Evolutionary conservation across 805 yeast genomes (phyloP).

Genomic region (Kazachstania kunashirensis): DNA sequence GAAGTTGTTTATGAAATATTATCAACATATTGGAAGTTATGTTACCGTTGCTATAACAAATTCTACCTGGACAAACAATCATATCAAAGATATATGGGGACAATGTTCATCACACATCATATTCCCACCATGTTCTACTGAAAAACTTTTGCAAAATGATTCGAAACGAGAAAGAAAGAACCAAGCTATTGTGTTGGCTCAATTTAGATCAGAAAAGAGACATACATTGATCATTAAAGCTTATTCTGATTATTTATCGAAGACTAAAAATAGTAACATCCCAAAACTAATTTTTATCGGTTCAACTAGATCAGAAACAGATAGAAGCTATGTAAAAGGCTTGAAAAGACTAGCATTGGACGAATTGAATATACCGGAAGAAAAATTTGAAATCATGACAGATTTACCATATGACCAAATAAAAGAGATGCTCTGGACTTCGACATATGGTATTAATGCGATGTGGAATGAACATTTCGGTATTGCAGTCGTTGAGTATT

Average conservation of each 20-base stretch:
- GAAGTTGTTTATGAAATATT: slow-evolving; percentile 52
- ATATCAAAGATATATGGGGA: slow-evolving; percentile 58
- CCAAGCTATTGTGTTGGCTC: slow-evolving; percentile 51
- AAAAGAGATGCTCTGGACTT: slow-evolving; percentile 39
- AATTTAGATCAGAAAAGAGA: slow-evolving; percentile 91
- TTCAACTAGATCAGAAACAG: slow-evolving; percentile 64
- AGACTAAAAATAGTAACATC: slow-evolving; percentile 6
- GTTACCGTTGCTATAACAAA: slow-evolving; percentile 63
- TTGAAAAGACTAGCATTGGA: slow-evolving; percentile 37
- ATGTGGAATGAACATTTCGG: slow-evolving; percentile 99
- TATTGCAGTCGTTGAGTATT: slow-evolving; percentile 89
- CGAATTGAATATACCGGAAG: slow-evolving; percentile 34
- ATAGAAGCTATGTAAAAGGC: slow-evolving; percentile 45
- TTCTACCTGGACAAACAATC: slow-evolving; percentile 86
- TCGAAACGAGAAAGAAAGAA: slow-evolving; percentile 27
- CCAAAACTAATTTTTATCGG: slow-evolving; percentile 74
- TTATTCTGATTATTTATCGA: slow-evolving; percentile 43
- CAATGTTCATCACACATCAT: slow-evolving; percentile 38
- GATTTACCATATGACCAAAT: slow-evolving; percentile 69
- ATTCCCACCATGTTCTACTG: slow-evolving; percentile 88
- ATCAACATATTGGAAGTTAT: slow-evolving; percentile 56
- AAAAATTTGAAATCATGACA: slow-evolving; percentile 44
- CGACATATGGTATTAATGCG: slow-evolving; percentile 77
- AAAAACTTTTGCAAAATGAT: slow-evolving; percentile 31
- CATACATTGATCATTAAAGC: slow-evolving; percentile 62